Base-by-base conservation (phyloP, 148 eudicot species). In the Chenopodium quinoa region DNA sequence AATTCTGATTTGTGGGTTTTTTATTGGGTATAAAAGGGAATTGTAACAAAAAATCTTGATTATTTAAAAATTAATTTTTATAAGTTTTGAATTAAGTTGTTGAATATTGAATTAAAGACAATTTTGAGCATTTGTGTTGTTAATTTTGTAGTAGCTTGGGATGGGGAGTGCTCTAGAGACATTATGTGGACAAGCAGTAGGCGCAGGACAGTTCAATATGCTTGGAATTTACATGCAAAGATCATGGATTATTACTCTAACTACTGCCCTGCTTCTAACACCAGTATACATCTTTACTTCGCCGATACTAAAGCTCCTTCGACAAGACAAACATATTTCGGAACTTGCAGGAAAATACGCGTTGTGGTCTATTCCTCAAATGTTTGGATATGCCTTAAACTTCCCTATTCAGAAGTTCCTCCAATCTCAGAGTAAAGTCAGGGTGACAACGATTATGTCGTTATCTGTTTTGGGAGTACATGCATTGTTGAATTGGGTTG, bases 111-210 rank as follows among this genome's bases (percentile, higher is more conserved):
- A 4, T 27, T 50, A 12, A 11, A 50, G 4, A 7, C 73, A 37
- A 72, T 72, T 40, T 14, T 60, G 19, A 13, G 1, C 44, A 16
- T 44, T 63, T 37, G 46, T 77, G 52, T 62, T 65, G 44, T 34
- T 63, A 60, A 37, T 3, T 66, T 19, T 72, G 68, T 79, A 32
- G 58, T 68, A 79, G 82, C 73, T 87, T 37, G 82, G 84, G 65
- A 87, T 89, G 86, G 90, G 90, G 81, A 91, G 93, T 69, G 91
- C 91, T 23, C 86, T 89, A 2, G 90, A 91, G 81, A 91, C 91
- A 29, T 83, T 91, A 2, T 86, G 90, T 72, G 93, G 93, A 34
- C 93, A 91, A 74, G 93, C 93, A 17, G 87, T 83, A 20, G 93
- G 93, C 0, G 90, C 93, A 1, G 91, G 90, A 14, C 83, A 86